phyloP scores from a whole-genome alignment of 495 filamentous ascomycete genomes.

The Hyaloscypha bicolor region DNA sequence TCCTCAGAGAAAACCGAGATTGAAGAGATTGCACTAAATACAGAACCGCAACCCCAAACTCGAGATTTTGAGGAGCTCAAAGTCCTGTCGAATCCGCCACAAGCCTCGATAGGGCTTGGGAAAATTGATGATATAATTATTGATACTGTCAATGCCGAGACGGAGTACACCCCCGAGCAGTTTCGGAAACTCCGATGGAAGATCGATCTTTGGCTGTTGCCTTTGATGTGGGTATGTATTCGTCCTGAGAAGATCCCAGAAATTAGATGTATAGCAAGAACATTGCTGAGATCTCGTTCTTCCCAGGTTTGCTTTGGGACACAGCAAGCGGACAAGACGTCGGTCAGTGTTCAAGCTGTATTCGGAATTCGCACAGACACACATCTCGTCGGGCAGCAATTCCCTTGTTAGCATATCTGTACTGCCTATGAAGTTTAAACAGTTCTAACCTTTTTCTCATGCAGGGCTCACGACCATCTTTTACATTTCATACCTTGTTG shows the following conservation, averaged over 20 bases:
- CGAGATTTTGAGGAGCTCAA: too few species aligned
- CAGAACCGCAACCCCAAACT: too few species aligned
- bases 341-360: constrained; percentile 11
- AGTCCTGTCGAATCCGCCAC: too few species aligned
- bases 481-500: constrained; percentile 6
- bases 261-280: too few species aligned
- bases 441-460: background rate
- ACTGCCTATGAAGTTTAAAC: background rate
- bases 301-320: constrained; percentile 8
- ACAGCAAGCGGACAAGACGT: constrained; percentile 15
- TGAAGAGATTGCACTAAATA: too few species aligned
- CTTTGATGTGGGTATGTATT: constrained; percentile 2
- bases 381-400: constrained; percentile 11
- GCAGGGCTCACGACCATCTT: too few species aligned
- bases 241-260: too few species aligned
- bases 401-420: background rate
- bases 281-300: background rate
- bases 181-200: constrained; percentile 5
- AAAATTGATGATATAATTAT: too few species aligned
- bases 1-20: too few species aligned
- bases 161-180: constrained; percentile 9
- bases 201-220: constrained; percentile 11
- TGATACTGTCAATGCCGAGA: too few species aligned
- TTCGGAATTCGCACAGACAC: constrained; percentile 9
- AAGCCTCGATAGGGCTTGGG: too few species aligned